These are phyloP conservation scores for Yarrowia hollandica DNA, from an alignment of 805 yeast species.

Conservation along the genomic window DNA sequence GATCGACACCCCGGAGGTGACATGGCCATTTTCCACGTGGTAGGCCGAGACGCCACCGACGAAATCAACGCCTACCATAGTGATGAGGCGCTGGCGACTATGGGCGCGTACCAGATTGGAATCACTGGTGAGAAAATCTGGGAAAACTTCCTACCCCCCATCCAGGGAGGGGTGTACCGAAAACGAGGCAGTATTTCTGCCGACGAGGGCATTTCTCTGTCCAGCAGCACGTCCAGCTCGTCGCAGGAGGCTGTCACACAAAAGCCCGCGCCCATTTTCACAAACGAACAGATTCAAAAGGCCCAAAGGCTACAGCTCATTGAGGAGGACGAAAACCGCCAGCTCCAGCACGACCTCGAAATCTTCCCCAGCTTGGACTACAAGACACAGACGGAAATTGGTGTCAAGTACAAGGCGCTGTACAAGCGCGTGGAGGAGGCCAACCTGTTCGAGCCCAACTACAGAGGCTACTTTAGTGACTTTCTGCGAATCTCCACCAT, in stretches of 20 bases:
- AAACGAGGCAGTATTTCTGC: constrained; percentile 31
- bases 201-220: constrained; percentile 18
- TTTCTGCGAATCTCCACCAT: constrained; percentile 58
- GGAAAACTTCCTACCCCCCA: constrained; percentile 81
- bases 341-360: constrained; percentile 56
- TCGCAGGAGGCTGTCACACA: constrained; percentile 33
- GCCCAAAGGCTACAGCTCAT: constrained; percentile 39
- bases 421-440: constrained; percentile 55
- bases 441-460: constrained; percentile 72
- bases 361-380: constrained; percentile 65
- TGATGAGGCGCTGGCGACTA: constrained; percentile 53
- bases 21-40: constrained; percentile 76
- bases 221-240: constrained; percentile 31
- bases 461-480: constrained; percentile 72
- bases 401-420: constrained; percentile 58
- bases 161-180: constrained; percentile 69
- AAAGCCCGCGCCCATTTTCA: constrained; percentile 24
- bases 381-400: constrained; percentile 59
- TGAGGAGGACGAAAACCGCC: constrained; percentile 57
- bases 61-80: constrained; percentile 85
- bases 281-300: constrained; percentile 45
- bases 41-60: constrained; percentile 88
- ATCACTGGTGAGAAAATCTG: constrained; percentile 56
- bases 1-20: constrained; percentile 85
- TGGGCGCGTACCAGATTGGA: constrained; percentile 66